These are phyloP conservation scores for Excoecaria cochinchinensis DNA, from an alignment of 345 rosid species.

Conservation along the genomic window DNA sequence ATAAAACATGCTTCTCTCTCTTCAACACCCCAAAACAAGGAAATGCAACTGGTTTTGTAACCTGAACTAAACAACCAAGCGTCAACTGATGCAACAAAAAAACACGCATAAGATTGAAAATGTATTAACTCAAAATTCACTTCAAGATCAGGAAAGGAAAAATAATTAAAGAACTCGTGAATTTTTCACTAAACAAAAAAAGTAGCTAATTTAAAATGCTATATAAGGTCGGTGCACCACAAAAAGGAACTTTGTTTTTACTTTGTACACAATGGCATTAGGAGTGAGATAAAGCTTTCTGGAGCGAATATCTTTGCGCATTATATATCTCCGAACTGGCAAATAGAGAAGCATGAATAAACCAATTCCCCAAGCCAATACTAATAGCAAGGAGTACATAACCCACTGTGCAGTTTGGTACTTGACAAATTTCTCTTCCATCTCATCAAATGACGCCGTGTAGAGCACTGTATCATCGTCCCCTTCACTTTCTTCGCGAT, in stretches of 20 bases:
- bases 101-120: neutral
- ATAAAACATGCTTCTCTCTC: slow-evolving; percentile 65
- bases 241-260: slow-evolving; percentile 15
- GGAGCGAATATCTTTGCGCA: slow-evolving; percentile 56
- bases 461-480: slow-evolving; percentile 48
- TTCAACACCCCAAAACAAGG: slow-evolving; percentile 67
- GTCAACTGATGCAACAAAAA: slow-evolving; percentile 5
- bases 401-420: slow-evolving; percentile 60
- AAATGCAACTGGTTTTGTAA: slow-evolving; percentile 53
- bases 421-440: slow-evolving; percentile 53
- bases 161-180: neutral
- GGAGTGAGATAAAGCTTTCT: slow-evolving; percentile 65
- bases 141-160: neutral
- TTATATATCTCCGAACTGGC: slow-evolving; percentile 56
- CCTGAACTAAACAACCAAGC: slow-evolving; percentile 33
- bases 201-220: neutral
- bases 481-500: slow-evolving; percentile 18
- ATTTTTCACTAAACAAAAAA: neutral
- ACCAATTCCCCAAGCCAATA: slow-evolving; percentile 67
- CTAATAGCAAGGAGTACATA: slow-evolving; percentile 50
- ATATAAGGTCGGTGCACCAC: neutral
- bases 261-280: slow-evolving; percentile 61
- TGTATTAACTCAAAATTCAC: neutral
- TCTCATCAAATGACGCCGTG: slow-evolving; percentile 52
- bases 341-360: slow-evolving; percentile 61